Conservation (phyloP, 441 rosid genomes). For the Eutrema salsugineum region DNA sequence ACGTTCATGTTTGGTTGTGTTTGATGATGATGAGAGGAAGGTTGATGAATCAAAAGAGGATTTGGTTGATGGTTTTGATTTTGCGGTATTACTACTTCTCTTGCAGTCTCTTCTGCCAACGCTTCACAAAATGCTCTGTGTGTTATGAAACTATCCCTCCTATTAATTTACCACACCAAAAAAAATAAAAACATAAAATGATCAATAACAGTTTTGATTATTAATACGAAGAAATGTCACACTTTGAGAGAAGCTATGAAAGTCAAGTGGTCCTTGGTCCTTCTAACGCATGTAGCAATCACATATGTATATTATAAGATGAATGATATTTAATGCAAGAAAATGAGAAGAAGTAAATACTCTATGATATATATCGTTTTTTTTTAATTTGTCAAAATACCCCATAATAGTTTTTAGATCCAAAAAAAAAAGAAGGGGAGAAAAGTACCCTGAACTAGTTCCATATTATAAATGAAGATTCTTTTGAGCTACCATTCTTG, state of each 20-base stretch:
- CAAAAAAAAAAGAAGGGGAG: neutral
- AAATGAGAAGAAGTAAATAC: neutral
- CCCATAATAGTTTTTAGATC: too few species aligned
- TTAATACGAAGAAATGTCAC: neutral
- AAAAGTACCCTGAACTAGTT: constrained; percentile 34
- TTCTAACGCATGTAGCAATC: constrained; percentile 22
- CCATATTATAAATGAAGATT: constrained; percentile 36
- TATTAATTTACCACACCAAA: constrained; percentile 6
- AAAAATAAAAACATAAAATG: constrained; percentile 2
- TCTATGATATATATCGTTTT: neutral
- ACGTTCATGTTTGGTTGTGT: constrained; percentile 22
- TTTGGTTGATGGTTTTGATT: constrained; percentile 32
- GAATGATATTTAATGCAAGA: constrained; percentile 23
- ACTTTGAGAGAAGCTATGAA: constrained; percentile 10
- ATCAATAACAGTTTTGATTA: constrained; percentile 34
- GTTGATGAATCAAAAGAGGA: constrained; percentile 20
- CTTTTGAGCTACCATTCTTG: constrained; percentile 31
- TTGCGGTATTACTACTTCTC: constrained; percentile 35
- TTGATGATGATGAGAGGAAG: constrained; percentile 17
- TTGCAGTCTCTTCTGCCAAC: constrained; percentile 48
- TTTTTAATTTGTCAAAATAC: too few species aligned
- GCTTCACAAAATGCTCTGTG: constrained; percentile 45
- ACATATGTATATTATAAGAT: constrained; percentile 10
- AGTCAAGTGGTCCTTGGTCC: constrained; percentile 33
- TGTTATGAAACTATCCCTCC: constrained; percentile 42